Conservation (phyloP, 2,329 filamentous ascomycete genomes). For the Blumeriella jaapii region DNA sequence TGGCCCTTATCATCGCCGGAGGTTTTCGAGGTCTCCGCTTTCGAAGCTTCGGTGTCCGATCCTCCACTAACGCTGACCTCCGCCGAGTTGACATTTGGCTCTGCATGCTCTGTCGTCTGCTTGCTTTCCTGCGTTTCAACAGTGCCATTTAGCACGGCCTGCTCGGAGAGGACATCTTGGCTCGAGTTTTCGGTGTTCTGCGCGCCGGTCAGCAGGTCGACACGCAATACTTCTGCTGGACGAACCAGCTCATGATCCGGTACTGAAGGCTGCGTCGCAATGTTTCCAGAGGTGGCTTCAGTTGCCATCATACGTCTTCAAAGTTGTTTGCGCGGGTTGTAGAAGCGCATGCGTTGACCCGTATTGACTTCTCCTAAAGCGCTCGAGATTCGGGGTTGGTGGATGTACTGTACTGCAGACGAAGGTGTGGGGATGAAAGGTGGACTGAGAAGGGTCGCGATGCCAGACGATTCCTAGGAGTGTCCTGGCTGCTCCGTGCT, state of each 20-base stretch:
- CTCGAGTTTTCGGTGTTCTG: slow-evolving; percentile 37
- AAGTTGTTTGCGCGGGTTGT: slow-evolving; percentile 23
- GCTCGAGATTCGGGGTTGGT: slow-evolving; percentile 2
- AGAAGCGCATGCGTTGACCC: slow-evolving; percentile 26
- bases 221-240: slow-evolving; percentile 1
- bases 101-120: slow-evolving; percentile 42
- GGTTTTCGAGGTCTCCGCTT: slow-evolving; percentile 39
- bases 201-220: slow-evolving; percentile 18
- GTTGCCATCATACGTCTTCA: slow-evolving; percentile 53
- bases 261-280: slow-evolving; percentile 25
- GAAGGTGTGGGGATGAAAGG: no score
- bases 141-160: slow-evolving; percentile 36
- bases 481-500: background rate
- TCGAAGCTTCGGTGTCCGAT: slow-evolving; percentile 65
- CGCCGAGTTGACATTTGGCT: slow-evolving; percentile 48
- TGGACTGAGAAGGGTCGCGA: slow-evolving; percentile 6
- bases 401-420: no score
- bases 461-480: background rate
- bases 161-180: slow-evolving; percentile 34
- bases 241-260: slow-evolving; percentile 26
- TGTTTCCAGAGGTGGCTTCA: slow-evolving; percentile 43
- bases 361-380: slow-evolving; percentile 17
- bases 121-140: slow-evolving; percentile 39
- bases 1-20: slow-evolving; percentile 49
- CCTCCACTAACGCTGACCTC: slow-evolving; percentile 61